Base-by-base conservation (phyloP, 2,329 filamentous ascomycete species). In the Esteya vermicola region DNA sequence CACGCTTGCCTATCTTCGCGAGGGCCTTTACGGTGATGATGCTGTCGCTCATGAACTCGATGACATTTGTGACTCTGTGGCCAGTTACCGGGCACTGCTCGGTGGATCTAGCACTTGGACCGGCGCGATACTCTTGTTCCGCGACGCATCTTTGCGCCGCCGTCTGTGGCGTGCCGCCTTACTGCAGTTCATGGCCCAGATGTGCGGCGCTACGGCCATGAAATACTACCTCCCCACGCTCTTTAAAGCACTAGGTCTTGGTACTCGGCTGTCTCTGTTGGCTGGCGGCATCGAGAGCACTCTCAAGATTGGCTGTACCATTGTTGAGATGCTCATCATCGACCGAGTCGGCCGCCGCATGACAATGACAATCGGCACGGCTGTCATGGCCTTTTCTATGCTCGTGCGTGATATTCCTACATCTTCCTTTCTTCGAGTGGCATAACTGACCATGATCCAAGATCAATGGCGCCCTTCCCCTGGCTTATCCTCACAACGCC, bases 191-290 rank as follows among this genome's bases (percentile, higher is more conserved):
- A 69, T 75, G 66, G 67, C 68, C 0, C 69, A 73, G 47, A 70
- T 75, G 66, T 73, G 68, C 46, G 71, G 72, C 18, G 69, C 70
- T 13, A 69, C 70, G 0, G 70, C 69, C 3, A 74, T 75, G 60
- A 75, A 75, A 48, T 75, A 75, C 47, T 75, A 75, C 47, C 59
- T 75, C 0, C 71, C 71, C 0, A 64, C 62, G 0, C 64, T 74
- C 9, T 67, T 75, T 43, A 52, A 59, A 38, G 62, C 62, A 4
- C 54, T 75, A 2, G 71, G 72, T 0, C 52, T 75, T 2, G 55
- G 57, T 28, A 62, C 61, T 6, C 60, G 65, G 9, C 42, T 67
- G 14, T 63, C 68, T 2, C 53, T 76, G 33, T 57, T 75, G 53
- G 66, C 67, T 1, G 66, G 68, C 6, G 70, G 69, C 2, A 66